These are phyloP conservation scores for Neobulgaria alba DNA, from an alignment of 2,329 filamentous ascomycete species.

Conservation along the genomic window DNA sequence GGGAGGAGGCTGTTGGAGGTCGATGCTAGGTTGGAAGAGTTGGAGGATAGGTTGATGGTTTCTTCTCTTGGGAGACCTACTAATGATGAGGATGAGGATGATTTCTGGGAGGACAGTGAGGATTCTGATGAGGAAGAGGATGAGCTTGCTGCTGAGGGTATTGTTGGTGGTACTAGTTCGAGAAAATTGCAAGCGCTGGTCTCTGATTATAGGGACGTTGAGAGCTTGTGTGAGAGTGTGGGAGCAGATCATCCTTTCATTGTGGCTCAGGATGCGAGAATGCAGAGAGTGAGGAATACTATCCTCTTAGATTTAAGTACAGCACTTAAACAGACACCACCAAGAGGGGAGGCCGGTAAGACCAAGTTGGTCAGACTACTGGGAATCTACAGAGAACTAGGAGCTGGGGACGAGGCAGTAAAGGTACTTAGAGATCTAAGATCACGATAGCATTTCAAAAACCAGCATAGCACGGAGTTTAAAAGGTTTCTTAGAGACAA, in stretches of 20 bases:
- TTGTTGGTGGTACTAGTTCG: conserved; percentile 23
- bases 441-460: conserved; percentile 10
- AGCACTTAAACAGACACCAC: conserved; percentile 49
- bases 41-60: conserved; percentile 57
- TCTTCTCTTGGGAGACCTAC: conserved; percentile 26
- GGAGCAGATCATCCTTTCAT: conserved; percentile 56
- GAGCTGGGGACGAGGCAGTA: conserved; percentile 49
- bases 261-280: conserved; percentile 43
- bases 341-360: conserved; percentile 31
- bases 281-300: conserved; percentile 51
- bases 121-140: conserved; percentile 32
- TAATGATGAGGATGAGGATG: conserved; percentile 22
- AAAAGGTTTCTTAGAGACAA: too few species aligned
- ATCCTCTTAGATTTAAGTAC: conserved; percentile 56
- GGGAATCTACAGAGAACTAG: conserved; percentile 52
- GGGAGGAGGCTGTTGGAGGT: conserved; percentile 58
- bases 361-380: conserved; percentile 45
- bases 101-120: conserved; percentile 31
- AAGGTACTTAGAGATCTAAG: conserved; percentile 34
- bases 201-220: conserved; percentile 48
- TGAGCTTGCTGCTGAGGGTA: conserved; percentile 20
- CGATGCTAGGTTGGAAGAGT: conserved; percentile 49
- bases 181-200: conserved; percentile 43
- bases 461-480: conserved; percentile 40
- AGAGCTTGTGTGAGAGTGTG: conserved; percentile 40